phyloP scores from a whole-genome alignment of 345 rosid genomes.

The Gossypium stocksii region DNA sequence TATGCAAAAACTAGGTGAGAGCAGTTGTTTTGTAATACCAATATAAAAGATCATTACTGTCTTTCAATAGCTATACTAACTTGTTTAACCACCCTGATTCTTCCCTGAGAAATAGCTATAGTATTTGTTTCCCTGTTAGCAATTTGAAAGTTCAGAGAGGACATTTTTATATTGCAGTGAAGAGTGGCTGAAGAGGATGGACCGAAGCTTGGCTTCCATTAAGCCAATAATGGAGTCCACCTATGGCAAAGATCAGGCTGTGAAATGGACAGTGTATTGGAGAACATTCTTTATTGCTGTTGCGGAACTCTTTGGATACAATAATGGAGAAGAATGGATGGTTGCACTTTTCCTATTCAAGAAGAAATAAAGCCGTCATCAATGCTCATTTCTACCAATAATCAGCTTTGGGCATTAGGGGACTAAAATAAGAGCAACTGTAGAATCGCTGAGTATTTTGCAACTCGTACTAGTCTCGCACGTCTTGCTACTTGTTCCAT shows the following conservation, averaged over 20 bases:
- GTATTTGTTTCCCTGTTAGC: background rate
- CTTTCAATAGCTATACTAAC: background rate
- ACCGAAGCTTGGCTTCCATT: constrained; percentile 39
- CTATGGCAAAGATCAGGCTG: constrained; percentile 68
- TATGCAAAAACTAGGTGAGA: constrained; percentile 73
- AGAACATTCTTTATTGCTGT: constrained; percentile 77
- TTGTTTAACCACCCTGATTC: background rate
- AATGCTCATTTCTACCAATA: background rate
- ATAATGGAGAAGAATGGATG: constrained; percentile 90
- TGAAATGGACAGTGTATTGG: constrained; percentile 90
- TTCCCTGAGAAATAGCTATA: background rate
- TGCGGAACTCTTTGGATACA: constrained; percentile 84
- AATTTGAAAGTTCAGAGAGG: background rate
- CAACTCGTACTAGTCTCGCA: too few relatives aligned
- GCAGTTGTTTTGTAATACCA: background rate
- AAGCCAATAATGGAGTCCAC: constrained; percentile 71
- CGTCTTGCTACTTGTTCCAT: background rate
- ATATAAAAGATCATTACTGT: background rate
- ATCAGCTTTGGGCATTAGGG: too few relatives aligned
- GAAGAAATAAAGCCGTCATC: constrained; percentile 45
- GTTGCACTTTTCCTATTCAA: constrained; percentile 66
- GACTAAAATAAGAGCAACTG: background rate
- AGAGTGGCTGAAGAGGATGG: constrained; percentile 92
- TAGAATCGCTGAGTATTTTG: background rate
- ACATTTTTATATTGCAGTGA: constrained; percentile 37